phyloP scores from a whole-genome alignment of 108 stramenopile species.

The Cyclotella atomus region DNA sequence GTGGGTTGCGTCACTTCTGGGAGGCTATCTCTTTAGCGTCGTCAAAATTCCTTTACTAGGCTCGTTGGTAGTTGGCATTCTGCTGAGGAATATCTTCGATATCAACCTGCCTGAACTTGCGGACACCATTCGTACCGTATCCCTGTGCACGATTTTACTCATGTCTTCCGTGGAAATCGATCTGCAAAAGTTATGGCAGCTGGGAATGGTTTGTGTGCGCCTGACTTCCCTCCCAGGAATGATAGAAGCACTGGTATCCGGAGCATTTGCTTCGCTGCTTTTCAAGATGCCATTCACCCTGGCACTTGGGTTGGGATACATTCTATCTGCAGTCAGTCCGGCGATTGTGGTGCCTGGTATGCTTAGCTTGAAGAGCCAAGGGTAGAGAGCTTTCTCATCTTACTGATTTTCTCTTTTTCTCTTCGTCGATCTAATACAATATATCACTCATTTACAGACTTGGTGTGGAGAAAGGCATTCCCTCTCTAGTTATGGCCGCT shows the following conservation, averaged over 20 bases:
- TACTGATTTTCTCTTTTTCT: too few species aligned
- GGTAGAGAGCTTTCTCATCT: too few species aligned
- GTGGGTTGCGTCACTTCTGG: not conserved
- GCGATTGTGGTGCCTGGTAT: slow-evolving; percentile 53
- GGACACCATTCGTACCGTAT: slow-evolving; percentile 16
- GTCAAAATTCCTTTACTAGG: slow-evolving; percentile 33
- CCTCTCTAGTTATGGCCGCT: slow-evolving; percentile 55
- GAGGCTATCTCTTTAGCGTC: slow-evolving; percentile 15
- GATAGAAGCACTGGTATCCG: slow-evolving; percentile 27
- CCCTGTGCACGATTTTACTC: slow-evolving; percentile 37
- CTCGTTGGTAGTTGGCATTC: slow-evolving; percentile 7
- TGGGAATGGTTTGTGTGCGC: slow-evolving; percentile 19
- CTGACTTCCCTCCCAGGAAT: slow-evolving; percentile 41
- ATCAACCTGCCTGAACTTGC: not conserved
- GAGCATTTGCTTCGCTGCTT: not conserved
- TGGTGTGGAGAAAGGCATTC: slow-evolving; percentile 52
- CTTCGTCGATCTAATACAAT: too few species aligned
- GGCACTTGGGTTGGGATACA: slow-evolving; percentile 36
- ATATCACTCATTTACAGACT: too few species aligned
- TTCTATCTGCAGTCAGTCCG: slow-evolving; percentile 52
- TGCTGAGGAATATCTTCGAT: slow-evolving; percentile 4
- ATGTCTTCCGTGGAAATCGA: slow-evolving; percentile 49
- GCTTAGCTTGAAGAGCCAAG: slow-evolving; percentile 29
- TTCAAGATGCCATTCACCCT: slow-evolving; percentile 25
- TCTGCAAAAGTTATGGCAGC: slow-evolving; percentile 15